Base-by-base conservation (phyloP, 345 rosid species). In the Balakata baccata region DNA sequence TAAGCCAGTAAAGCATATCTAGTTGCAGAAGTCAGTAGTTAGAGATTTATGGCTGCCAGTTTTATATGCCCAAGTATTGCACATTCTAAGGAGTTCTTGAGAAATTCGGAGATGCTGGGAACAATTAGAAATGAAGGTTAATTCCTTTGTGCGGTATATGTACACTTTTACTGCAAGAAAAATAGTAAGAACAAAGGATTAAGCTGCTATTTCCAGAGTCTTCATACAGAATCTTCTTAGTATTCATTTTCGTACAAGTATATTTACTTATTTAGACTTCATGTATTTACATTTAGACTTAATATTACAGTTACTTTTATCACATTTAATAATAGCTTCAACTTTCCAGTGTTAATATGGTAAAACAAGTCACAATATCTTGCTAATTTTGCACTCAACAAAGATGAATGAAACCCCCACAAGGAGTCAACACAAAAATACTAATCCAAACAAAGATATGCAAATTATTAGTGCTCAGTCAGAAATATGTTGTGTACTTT, bases 171-270 rank as follows among this genome's bases (percentile, higher is more conserved):
- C 5, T 6, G 23, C 41, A 62, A 58, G 13, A 47, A 41, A 70
- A 57, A 23, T 41, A 47, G 59, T 61, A 58, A 60, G 11, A 46
- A 71, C 43, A 71, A 61, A 61, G 46, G 66, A 67, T 25, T 6
- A 34, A 29, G 14, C 59, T 46, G 64, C 37, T 17, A 12, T 71
- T 47, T 23, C 13, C 11, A 20, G 18, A 25, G 49, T 41, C 67
- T 17, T 41, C 1, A 20, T 64, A 64, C 5, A 0, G 12, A 17
- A 61, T 6, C 13, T 61, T 6, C 39, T 61, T 17, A 11, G 22
- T 38, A n/a, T 39, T 63, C 47, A 56, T 56, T 22, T 52, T n/a
- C n/a, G n/a, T n/a, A n/a, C n/a, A n/a, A n/a, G n/a, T n/a, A 52
- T 52, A 13, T 34, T 61, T 0, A 6, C 3, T 56, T 51, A 14